Conservation (phyloP, 495 filamentous ascomycete genomes). For the Trichocladium antarcticum region DNA sequence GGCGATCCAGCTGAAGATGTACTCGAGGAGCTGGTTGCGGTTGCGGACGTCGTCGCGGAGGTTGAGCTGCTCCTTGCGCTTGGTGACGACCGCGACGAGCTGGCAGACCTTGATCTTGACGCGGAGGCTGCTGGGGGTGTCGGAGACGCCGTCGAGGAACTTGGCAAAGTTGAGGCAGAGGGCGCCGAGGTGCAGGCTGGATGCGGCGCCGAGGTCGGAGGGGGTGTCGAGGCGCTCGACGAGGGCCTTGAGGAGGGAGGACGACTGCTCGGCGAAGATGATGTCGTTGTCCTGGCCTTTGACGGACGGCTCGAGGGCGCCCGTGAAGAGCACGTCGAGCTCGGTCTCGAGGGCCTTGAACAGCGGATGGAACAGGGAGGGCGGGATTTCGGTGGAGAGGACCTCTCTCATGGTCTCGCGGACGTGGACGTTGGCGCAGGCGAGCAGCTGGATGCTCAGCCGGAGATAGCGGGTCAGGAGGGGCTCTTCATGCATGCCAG, state of each 20-base stretch:
- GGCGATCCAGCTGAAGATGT: constrained; percentile 54
- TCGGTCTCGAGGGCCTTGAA: constrained; percentile 51
- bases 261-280: constrained; percentile 53
- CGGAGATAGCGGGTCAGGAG: constrained; percentile 49
- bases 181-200: constrained; percentile 48
- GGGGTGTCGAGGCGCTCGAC: constrained; percentile 50
- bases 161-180: constrained; percentile 50
- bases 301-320: constrained; percentile 37
- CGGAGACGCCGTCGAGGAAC: constrained; percentile 44
- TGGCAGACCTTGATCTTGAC: constrained; percentile 59
- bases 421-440: constrained; percentile 49
- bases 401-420: constrained; percentile 54
- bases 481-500: constrained; percentile 46
- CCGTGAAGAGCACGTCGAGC: constrained; percentile 47
- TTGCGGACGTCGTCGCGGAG: constrained; percentile 54
- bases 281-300: constrained; percentile 47
- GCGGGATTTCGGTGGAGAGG: constrained; percentile 48
- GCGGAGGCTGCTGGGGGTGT: constrained; percentile 41
- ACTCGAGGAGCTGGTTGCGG: constrained; percentile 51
- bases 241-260: constrained; percentile 48
- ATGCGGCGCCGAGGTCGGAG: constrained; percentile 45
- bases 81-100: constrained; percentile 50
- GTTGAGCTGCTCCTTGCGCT: constrained; percentile 55
- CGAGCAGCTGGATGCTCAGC: constrained; percentile 49
- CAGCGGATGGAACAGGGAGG: constrained; percentile 46